Conservation (phyloP, 2,329 filamentous ascomycete genomes). For the Talaromyces pinophilus region DNA sequence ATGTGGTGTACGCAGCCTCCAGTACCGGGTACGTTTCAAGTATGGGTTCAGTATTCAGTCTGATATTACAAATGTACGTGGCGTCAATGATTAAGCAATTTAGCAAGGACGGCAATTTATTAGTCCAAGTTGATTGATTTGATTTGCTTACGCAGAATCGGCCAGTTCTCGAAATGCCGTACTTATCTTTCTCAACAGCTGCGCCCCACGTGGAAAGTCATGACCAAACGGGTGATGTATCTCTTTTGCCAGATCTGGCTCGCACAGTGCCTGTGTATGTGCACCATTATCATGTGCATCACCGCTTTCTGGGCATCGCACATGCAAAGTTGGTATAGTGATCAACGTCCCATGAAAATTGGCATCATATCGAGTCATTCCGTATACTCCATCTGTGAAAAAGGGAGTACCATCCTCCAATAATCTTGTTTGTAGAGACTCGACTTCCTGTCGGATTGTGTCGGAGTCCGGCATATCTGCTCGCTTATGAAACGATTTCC, state of each 20-base stretch:
- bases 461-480: conserved; percentile 25
- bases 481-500: conserved; percentile 24
- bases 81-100: neutral
- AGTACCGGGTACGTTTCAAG: neutral
- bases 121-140: neutral
- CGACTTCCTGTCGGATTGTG: conserved; percentile 23
- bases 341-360: conserved; percentile 23
- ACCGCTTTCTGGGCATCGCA: conserved; percentile 22
- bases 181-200: conserved; percentile 26
- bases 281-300: conserved; percentile 23
- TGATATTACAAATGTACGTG: neutral
- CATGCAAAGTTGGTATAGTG: conserved; percentile 27
- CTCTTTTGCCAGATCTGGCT: conserved; percentile 23
- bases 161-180: conserved; percentile 25
- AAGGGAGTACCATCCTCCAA: conserved; percentile 24
- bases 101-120: neutral
- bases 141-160: conserved; percentile 18
- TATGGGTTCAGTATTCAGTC: neutral
- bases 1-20: neutral
- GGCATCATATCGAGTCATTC: conserved; percentile 22
- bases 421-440: conserved; percentile 22
- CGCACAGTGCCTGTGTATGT: conserved; percentile 25
- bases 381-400: conserved; percentile 21
- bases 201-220: conserved; percentile 26
- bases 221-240: conserved; percentile 26